These are phyloP conservation scores for Musa acuminata DNA, from an alignment of 176 grass and related monocot species.

Conservation along the genomic window DNA sequence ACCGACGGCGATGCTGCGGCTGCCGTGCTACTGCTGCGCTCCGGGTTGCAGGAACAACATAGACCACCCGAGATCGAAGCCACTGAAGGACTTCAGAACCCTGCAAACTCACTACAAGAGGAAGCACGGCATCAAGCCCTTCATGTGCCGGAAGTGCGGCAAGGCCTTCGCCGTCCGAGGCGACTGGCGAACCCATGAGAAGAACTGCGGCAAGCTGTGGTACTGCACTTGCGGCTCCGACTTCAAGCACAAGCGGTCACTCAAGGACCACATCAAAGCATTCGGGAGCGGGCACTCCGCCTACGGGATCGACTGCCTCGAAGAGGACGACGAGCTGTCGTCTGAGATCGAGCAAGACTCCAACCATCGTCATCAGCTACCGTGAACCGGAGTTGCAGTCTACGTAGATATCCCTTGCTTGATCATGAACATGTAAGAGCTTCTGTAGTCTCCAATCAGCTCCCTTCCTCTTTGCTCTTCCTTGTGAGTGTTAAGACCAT, in stretches of 20 bases:
- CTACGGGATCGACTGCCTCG: too few species aligned
- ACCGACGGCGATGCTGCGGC: constrained; percentile 85
- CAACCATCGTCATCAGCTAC: too few species aligned
- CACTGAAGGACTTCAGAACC: constrained; percentile 93
- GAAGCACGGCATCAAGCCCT: constrained; percentile 94
- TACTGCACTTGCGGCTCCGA: constrained; percentile 94
- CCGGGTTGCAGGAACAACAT: constrained; percentile 90
- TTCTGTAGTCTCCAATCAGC: too few species aligned
- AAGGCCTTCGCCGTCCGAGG: constrained; percentile 96
- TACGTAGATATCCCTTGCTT: too few species aligned
- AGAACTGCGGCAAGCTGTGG: constrained; percentile 98
- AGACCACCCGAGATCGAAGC: constrained; percentile 78
- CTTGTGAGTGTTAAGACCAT: too few species aligned
- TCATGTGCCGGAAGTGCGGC: constrained; percentile 89
- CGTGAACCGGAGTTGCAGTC: too few species aligned
- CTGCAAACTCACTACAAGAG: constrained; percentile 98
- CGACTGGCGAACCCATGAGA: constrained; percentile 97
- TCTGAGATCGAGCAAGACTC: too few species aligned
- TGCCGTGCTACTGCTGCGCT: constrained; percentile 93
- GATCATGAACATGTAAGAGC: too few species aligned
- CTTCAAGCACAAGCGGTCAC: constrained; percentile 97
- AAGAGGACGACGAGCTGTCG: too few species aligned
- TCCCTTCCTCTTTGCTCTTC: too few species aligned
- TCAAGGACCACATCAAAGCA: constrained; percentile 83
- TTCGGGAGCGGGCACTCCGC: constrained; percentile 27